Conservation (phyloP, 805 yeast genomes). For the Peterozyma xylosa region DNA sequence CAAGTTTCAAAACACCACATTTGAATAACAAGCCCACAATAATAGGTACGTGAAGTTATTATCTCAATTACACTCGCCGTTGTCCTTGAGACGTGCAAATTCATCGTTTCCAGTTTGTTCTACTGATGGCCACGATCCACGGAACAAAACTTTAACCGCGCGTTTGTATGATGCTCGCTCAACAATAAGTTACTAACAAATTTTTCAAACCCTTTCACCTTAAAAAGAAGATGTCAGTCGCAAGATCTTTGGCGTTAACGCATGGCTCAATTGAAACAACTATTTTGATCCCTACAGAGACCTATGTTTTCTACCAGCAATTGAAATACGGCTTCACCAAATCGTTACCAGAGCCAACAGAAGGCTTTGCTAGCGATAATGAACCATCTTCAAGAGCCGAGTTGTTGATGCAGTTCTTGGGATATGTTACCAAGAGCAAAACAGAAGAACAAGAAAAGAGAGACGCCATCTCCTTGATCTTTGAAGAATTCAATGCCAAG, state of each 20-base stretch:
- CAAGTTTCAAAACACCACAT: too few relatives aligned
- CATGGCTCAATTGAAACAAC: slow-evolving; percentile 90
- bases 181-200: too few relatives aligned
- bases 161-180: too few relatives aligned
- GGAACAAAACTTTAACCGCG: too few relatives aligned
- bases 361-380: slow-evolving; percentile 75
- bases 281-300: slow-evolving; percentile 74
- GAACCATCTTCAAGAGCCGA: slow-evolving; percentile 88
- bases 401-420: slow-evolving; percentile 76
- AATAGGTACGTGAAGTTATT: too few relatives aligned
- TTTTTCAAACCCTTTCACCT: too few relatives aligned
- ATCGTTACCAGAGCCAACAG: slow-evolving; percentile 72
- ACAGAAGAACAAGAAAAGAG: slow-evolving; percentile 21
- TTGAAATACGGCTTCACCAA: slow-evolving; percentile 80
- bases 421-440: slow-evolving; percentile 40
- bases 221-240: slow-evolving; percentile 4
- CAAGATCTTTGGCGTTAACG: slow-evolving; percentile 73
- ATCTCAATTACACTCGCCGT: too few relatives aligned
- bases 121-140: too few relatives aligned
- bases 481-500: slow-evolving; percentile 79
- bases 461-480: slow-evolving; percentile 61
- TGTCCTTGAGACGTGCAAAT: too few relatives aligned
- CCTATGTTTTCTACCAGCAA: slow-evolving; percentile 77
- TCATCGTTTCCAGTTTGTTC: too few relatives aligned
- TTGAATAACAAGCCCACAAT: too few relatives aligned